Evolutionary conservation across 176 grass and related monocot species (phyloP), one percentile per base, ranked within the genome.

Genomic region (Bromus sterilis): DNA sequence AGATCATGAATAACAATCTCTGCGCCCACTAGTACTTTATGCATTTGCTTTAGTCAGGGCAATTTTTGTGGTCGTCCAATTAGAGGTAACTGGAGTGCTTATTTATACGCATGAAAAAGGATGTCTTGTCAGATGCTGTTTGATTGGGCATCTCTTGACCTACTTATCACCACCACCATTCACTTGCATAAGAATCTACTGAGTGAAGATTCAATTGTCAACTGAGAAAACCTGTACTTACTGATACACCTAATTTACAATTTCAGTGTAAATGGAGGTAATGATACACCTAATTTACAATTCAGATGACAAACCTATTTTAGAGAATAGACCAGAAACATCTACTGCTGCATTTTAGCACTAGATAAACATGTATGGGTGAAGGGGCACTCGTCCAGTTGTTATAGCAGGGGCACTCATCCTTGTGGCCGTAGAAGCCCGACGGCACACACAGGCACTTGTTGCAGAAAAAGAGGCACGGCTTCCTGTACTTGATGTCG

Each of bases 261-360:
- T n/a, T n/a, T n/a, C n/a, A n/a, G n/a, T n/a, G n/a, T n/a, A n/a
- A n/a, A n/a, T n/a, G n/a, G n/a, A n/a, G n/a, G n/a, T n/a, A n/a
- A n/a, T n/a, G n/a, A n/a, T n/a, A n/a, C n/a, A n/a, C n/a, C n/a
- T n/a, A n/a, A n/a, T n/a, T n/a, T n/a, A n/a, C n/a, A n/a, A n/a
- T 76, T 78, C 56, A 70, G 73, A 74, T 63, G 66, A 71, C 43
- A 15, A 80, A 96, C 97, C 97, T 93, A 99, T 99, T 89, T 99
- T 99, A 23, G 85, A 96, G 89, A 99, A 99, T 57, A 99, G 80
- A 62, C 97, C 97, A 71, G 80, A 93, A 84, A 99, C 91, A 89
- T 99, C 97, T 42, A 82, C 83, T 71, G 93, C 87, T 59, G 97
- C 89, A 85, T 89, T 89, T 91, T 96, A n/a, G n/a, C n/a, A n/a